A percentile compares a stretch with the other conserved stretches of the same genome.
Evolutionary conservation across 768 basidiomycete genomes (phyloP).

Genomic region (Daedalea quercina): DNA sequence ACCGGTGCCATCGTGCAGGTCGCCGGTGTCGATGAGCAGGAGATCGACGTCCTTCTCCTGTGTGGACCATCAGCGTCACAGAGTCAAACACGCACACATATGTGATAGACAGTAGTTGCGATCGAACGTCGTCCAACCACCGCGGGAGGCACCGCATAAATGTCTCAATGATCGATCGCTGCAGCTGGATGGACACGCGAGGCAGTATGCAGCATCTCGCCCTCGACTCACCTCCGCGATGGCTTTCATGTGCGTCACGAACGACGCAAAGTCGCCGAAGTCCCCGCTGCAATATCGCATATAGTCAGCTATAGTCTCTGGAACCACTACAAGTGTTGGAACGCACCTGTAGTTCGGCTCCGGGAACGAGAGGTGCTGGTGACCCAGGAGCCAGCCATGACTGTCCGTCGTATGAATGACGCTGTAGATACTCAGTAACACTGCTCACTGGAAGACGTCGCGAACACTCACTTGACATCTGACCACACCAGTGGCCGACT

Average conservation of each 20-base stretch:
- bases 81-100: constrained; percentile 30
- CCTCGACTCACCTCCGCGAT: constrained; percentile 1
- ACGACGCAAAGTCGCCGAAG: constrained; percentile 75
- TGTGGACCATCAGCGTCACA: constrained; percentile 62
- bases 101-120: neutral
- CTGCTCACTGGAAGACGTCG: neutral
- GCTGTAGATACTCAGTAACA: constrained; percentile 30
- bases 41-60: constrained; percentile 74
- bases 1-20: constrained; percentile 74
- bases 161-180: too few relatives aligned
- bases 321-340: constrained; percentile 47
- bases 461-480: constrained; percentile 40
- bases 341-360: constrained; percentile 78
- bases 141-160: too few relatives aligned
- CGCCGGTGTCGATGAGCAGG: constrained; percentile 77
- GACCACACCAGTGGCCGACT: constrained; percentile 72
- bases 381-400: constrained; percentile 78
- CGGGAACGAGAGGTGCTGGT: constrained; percentile 66
- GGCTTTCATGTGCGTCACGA: constrained; percentile 4
- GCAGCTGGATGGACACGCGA: too few relatives aligned
- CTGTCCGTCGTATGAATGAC: constrained; percentile 84
- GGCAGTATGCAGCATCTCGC: too few relatives aligned
- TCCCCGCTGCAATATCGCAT: constrained; percentile 30
- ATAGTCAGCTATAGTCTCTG: neutral
- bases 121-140: neutral